Conservation (phyloP, 108 stramenopile species). For the Phaeodactylum tricornutum region DNA sequence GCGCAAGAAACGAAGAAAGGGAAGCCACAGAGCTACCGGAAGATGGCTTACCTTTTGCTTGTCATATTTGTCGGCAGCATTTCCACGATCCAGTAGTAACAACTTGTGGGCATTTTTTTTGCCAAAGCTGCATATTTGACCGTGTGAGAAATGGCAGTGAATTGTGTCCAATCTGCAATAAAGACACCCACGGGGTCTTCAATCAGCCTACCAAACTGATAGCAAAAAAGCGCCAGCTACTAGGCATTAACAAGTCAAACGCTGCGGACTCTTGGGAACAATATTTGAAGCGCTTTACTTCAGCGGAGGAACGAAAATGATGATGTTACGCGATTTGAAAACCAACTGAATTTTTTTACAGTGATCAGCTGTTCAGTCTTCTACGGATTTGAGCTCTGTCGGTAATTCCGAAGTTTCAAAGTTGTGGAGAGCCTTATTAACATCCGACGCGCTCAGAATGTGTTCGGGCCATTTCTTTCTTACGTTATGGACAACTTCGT, state of each 20-base stretch:
- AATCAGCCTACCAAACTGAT: constrained; percentile 72
- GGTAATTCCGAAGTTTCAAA: no score
- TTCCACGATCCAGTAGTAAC: constrained; percentile 93
- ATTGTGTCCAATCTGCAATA: constrained; percentile 82
- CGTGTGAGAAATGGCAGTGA: constrained; percentile 23
- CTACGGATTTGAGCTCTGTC: no score
- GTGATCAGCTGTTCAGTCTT: no score
- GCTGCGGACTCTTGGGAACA: not conserved
- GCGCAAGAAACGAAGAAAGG: constrained; percentile 9
- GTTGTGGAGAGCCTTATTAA: no score
- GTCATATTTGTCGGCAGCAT: constrained; percentile 78
- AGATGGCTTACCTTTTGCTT: constrained; percentile 94
- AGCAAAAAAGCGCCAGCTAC: constrained; percentile 52
- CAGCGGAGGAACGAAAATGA: no score
- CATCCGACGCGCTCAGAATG: no score
- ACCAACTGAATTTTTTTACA: no score
- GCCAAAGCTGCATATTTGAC: constrained; percentile 71
- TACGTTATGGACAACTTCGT: no score
- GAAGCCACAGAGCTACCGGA: constrained; percentile 10
- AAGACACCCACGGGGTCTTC: constrained; percentile 84
- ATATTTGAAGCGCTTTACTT: not conserved
- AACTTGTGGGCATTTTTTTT: constrained; percentile 90
- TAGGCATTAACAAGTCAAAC: constrained; percentile 20
- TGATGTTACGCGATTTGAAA: no score
- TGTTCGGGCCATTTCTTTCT: no score